phyloP scores from a whole-genome alignment of 2,329 filamentous ascomycete genomes.

The Ceratocystis albifundus region DNA sequence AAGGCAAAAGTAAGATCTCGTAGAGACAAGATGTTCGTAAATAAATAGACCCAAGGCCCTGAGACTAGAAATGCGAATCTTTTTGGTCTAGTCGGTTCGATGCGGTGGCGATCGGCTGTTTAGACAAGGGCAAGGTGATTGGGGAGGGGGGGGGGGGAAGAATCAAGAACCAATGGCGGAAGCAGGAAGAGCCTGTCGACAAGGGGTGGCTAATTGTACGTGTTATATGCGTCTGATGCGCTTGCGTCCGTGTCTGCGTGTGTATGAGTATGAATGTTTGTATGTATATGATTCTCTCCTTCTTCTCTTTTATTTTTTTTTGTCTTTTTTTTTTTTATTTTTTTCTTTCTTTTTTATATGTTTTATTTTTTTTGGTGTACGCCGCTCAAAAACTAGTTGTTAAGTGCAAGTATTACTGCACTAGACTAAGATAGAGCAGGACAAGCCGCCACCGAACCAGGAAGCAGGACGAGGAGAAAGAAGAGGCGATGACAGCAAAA shows the following conservation, averaged over 20 bases:
- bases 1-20: neutral
- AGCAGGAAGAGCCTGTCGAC: neutral
- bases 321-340: too few species aligned
- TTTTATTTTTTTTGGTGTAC: neutral
- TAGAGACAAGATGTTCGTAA: neutral
- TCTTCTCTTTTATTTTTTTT: neutral
- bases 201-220: neutral
- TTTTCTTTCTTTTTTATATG: neutral
- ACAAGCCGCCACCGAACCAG: neutral
- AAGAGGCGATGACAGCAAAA: neutral
- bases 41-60: neutral
- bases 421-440: neutral
- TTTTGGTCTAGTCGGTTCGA: neutral
- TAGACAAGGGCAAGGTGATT: neutral
- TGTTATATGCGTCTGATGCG: neutral
- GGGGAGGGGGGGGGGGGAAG: neutral
- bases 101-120: constrained; percentile 7
- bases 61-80: neutral
- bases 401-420: neutral
- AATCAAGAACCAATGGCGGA: neutral
- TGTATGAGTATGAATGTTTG: neutral
- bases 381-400: neutral
- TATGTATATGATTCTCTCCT: neutral
- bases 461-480: neutral
- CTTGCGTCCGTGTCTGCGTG: neutral